phyloP scores from a whole-genome alignment of 768 basidiomycete species.

The Coprinellus micaceus region DNA sequence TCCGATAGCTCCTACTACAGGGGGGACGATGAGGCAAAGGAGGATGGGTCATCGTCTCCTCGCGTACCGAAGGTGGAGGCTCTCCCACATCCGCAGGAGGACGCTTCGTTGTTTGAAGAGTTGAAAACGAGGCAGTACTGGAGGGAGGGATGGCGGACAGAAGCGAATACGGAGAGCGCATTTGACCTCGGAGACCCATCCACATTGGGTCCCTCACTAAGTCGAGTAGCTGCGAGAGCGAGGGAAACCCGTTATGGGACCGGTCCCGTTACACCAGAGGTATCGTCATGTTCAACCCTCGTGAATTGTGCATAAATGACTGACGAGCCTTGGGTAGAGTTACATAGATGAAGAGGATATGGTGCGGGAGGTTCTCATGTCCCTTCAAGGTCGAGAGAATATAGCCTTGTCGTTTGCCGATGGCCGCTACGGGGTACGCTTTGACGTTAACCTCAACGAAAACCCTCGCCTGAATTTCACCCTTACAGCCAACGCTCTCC shows the following conservation, averaged over 20 bases:
- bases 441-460: neutral
- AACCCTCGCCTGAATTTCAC: neutral
- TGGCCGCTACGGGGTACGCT: conserved; percentile 29
- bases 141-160: conserved; percentile 60
- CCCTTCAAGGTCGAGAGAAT: conserved; percentile 68
- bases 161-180: conserved; percentile 34
- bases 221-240: neutral
- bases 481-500: conserved; percentile 40
- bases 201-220: conserved; percentile 51
- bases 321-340: conserved; percentile 34
- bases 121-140: conserved; percentile 69
- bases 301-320: neutral
- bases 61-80: conserved; percentile 3
- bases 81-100: conserved; percentile 36
- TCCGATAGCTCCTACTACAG: conserved; percentile 13
- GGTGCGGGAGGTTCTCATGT: conserved; percentile 73
- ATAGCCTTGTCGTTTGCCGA: conserved; percentile 45
- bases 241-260: neutral
- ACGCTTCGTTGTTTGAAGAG: conserved; percentile 58
- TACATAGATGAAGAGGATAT: conserved; percentile 75
- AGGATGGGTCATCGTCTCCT: conserved; percentile 1
- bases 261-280: conserved; percentile 30
- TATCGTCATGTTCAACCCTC: conserved; percentile 16
- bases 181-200: conserved; percentile 72
- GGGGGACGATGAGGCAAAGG: conserved; percentile 9